Percentiles rank a stretch among this genome's conserved stretches.
Evolutionary conservation across 2,329 filamentous ascomycete species (phyloP).

Genomic region (Botrytis squamosa): DNA sequence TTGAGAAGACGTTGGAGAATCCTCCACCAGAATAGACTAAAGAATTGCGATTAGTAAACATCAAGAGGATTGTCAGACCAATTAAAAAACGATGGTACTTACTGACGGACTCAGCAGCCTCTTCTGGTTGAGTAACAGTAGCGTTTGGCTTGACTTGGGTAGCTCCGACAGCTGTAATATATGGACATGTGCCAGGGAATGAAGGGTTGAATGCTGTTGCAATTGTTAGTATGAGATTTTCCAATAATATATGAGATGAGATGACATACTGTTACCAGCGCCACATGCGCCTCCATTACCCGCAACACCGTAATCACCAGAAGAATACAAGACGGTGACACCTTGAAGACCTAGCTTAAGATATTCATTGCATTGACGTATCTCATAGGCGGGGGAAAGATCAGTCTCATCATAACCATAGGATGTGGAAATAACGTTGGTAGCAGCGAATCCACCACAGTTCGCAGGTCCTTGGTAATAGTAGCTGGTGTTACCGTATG

Average conservation of each 20-base stretch:
- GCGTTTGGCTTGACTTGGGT: conserved; percentile 47
- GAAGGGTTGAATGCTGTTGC: conserved; percentile 45
- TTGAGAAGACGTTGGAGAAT: conserved; percentile 57
- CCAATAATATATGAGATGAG: conserved; percentile 36
- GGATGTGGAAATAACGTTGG: conserved; percentile 55
- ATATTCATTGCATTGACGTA: conserved; percentile 54
- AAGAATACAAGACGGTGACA: conserved; percentile 49
- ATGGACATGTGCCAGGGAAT: conserved; percentile 49
- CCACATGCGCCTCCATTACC: conserved; percentile 39
- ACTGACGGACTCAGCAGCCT: conserved; percentile 45
- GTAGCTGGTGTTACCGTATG: conserved; percentile 22
- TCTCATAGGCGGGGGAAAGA: conserved; percentile 48
- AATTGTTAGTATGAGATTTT: conserved; percentile 27
- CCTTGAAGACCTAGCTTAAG: conserved; percentile 55
- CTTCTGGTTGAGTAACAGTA: conserved; percentile 41
- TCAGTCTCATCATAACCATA: conserved; percentile 52
- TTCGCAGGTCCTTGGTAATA: conserved; percentile 43
- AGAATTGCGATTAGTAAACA: conserved; percentile 40
- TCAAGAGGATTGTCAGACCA: not conserved
- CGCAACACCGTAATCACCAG: conserved; percentile 49
- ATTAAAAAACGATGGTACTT: not conserved
- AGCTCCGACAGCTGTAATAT: conserved; percentile 53
- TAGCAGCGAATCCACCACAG: conserved; percentile 47
- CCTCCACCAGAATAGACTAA: conserved; percentile 76
- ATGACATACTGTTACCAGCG: conserved; percentile 19